Percentiles rank a stretch among this genome's conserved stretches.
These are phyloP conservation scores for Fraxinus greggii DNA, from an alignment of 305 asterid genomes.

Conservation along the genomic window DNA sequence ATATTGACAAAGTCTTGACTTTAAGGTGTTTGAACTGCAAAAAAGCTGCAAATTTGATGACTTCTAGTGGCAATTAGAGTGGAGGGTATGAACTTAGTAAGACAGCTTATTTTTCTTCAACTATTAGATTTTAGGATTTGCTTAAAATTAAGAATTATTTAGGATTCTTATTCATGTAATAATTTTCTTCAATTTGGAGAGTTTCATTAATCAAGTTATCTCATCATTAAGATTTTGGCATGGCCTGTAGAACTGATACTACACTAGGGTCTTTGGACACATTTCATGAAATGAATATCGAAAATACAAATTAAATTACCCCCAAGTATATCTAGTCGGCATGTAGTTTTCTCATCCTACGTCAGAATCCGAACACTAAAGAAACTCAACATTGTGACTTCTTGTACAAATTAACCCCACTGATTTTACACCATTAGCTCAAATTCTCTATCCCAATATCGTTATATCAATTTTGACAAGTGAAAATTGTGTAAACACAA, in stretches of 20 bases:
- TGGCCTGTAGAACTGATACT: not conserved
- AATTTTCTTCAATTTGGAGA: not conserved
- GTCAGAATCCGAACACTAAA: not conserved
- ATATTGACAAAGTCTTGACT: not conserved
- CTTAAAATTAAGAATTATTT: not conserved
- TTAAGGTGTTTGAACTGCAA: not conserved
- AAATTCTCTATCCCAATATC: not conserved
- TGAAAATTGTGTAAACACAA: not conserved
- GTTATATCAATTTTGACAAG: not conserved
- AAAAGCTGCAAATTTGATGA: not conserved
- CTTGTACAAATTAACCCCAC: not conserved
- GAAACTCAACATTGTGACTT: not conserved
- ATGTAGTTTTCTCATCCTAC: not conserved
- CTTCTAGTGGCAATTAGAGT: not conserved
- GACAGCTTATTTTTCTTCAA: not conserved
- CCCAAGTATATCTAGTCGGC: not conserved
- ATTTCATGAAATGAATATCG: not conserved
- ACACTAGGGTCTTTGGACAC: not conserved
- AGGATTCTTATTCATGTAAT: not conserved
- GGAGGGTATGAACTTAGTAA: not conserved
- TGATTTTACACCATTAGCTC: not conserved
- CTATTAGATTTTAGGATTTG: not conserved
- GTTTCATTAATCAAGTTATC: not conserved
- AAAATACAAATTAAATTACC: not conserved
- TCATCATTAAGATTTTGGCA: not conserved